Base-by-base conservation (phyloP, 2,329 filamentous ascomycete species). In the Thermothelomyces thermophilus region DNA sequence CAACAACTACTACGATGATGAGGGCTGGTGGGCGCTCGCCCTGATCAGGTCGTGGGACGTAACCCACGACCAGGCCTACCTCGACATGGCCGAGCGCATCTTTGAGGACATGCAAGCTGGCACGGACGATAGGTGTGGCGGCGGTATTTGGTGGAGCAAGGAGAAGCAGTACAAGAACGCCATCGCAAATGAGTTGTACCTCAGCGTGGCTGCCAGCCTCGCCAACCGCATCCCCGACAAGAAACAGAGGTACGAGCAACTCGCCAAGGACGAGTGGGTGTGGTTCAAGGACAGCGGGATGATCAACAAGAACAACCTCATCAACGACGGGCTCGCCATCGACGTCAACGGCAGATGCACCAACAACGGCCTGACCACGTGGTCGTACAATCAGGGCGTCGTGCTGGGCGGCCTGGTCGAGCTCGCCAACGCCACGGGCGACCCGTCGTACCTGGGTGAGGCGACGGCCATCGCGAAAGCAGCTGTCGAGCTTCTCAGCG, bases 1-100 rank as follows among this genome's bases (percentile, higher is more conserved):
- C 42, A 77, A 81, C 57, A 69, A 73, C 37, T 81, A 69, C 56
- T 82, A 80, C 57, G 79, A 83, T 58, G 79, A 83, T 60, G 76
- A 80, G 62, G 73, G 79, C 30, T 83, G 79, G 79, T 83, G 80
- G 80, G 79, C 73, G 2, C 67, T 82, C 45, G 79, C 72, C 13
- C 74, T 76, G 70, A 75, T 82, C 51, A 70, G 73, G 35, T 68
- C 73, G 5, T 78, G 72, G 59, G 79, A 82, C 61, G 63, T 75
- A 10, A 77, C 70, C 3, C 64, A 66, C 9, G 63, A 75, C 16
- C 43, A 59, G 6, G 65, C 65, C 33, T 82, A 79, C 58, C 71
- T 82, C 11, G 58, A 73, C 46, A 70, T 70, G 35, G 78, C 79
- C 1, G 70, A 73, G 51, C 57, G 64, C 14, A 73, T 82, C 40